phyloP scores from a whole-genome alignment of 805 yeast species.

The Hemisphaericaspora nanyangensis region DNA sequence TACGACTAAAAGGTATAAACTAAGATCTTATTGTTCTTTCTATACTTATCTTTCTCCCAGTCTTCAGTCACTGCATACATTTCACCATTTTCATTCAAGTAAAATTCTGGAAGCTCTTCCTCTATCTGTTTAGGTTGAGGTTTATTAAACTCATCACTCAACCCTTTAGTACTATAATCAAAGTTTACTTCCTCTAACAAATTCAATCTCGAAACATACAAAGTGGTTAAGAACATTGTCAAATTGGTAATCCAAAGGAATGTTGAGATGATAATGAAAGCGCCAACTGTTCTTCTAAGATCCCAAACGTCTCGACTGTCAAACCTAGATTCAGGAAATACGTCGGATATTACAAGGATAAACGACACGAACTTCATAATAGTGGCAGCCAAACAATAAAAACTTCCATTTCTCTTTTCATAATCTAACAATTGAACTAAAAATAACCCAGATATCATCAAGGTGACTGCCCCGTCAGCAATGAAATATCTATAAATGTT shows the following conservation, averaged over 20 bases:
- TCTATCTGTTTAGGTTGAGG: slow-evolving; percentile 5
- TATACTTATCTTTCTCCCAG: slow-evolving; percentile 13
- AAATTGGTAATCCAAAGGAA: slow-evolving; percentile 36
- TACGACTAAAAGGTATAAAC: slow-evolving; percentile 25
- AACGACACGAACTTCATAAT: slow-evolving; percentile 34
- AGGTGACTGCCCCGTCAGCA: slow-evolving; percentile 30
- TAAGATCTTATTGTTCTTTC: slow-evolving; percentile 22
- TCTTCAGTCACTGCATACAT: slow-evolving; percentile 21
- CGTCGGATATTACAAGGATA: slow-evolving; percentile 22
- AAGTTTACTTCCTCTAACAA: slow-evolving; percentile 29
- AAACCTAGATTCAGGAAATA: slow-evolving; percentile 25
- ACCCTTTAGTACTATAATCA: slow-evolving; percentile 24
- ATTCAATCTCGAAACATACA: slow-evolving; percentile 34
- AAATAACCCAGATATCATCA: slow-evolving; percentile 31
- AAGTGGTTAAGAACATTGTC: slow-evolving; percentile 35
- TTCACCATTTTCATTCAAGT: slow-evolving; percentile 27
- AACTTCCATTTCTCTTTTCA: slow-evolving; percentile 38
- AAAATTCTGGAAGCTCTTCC: slow-evolving; percentile 20
- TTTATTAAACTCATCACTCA: slow-evolving; percentile 12
- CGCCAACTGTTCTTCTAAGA: slow-evolving; percentile 31
- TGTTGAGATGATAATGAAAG: slow-evolving; percentile 35
- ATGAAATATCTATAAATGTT: slow-evolving; percentile 35
- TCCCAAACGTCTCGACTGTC: slow-evolving; percentile 18
- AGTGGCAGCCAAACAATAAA: slow-evolving; percentile 33
- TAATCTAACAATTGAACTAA: slow-evolving; percentile 34